phyloP scores from a whole-genome alignment of 257 asterid genomes.

The Voacanga thouarsii region DNA sequence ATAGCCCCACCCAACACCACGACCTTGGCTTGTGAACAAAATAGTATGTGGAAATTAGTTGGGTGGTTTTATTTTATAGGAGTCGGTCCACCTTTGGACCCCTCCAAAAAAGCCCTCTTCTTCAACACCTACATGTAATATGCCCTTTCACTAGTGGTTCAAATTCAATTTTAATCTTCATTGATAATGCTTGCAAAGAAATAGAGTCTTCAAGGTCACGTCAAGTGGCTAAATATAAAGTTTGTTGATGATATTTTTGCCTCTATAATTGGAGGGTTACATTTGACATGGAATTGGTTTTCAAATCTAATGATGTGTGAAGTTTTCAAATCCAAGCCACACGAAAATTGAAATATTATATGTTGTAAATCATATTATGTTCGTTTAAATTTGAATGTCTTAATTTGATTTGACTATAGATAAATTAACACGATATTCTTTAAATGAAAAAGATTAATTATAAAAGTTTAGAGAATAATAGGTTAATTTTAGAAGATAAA shows the following conservation, averaged over 20 bases:
- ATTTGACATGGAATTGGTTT: no score
- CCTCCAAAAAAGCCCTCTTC: neutral
- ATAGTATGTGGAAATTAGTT: conserved; percentile 18
- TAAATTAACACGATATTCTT: no score
- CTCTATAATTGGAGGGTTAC: neutral
- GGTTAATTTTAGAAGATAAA: no score
- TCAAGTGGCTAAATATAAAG: neutral
- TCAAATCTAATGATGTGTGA: no score
- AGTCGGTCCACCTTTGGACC: conserved; percentile 1
- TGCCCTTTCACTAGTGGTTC: neutral
- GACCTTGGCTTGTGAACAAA: conserved; percentile 14
- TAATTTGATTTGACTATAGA: no score
- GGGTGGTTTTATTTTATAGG: conserved; percentile 27
- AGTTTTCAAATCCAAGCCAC: no score
- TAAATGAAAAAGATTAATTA: no score
- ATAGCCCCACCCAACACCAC: conserved; percentile 15
- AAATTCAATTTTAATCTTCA: neutral
- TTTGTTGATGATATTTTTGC: neutral
- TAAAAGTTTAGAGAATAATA: no score
- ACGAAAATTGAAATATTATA: no score
- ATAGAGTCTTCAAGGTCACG: neutral
- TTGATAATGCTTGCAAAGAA: neutral
- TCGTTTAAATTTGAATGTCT: no score
- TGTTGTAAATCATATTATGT: no score
- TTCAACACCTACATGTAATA: neutral